Conservation (phyloP, 148 eudicot genomes). For the Rhododendron griersonianum region DNA sequence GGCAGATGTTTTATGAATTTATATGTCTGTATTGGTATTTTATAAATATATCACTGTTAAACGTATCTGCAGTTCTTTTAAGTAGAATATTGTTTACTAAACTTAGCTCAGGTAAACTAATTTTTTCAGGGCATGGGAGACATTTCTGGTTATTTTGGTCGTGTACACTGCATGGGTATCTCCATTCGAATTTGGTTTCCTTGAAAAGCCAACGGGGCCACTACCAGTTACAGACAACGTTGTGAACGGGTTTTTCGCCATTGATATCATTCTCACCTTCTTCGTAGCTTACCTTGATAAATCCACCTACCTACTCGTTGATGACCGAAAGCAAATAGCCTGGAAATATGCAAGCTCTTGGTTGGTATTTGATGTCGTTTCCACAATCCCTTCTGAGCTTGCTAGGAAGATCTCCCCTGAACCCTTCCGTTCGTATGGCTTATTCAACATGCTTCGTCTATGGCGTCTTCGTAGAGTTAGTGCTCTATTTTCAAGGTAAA, state of each 20-base stretch:
- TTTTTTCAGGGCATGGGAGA: slow-evolving; percentile 56
- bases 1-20: neutral
- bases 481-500: slow-evolving; percentile 59
- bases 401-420: slow-evolving; percentile 33
- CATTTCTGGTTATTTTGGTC: slow-evolving; percentile 47
- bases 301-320: slow-evolving; percentile 45
- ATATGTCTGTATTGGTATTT: neutral
- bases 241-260: slow-evolving; percentile 57
- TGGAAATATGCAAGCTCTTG: slow-evolving; percentile 51
- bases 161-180: slow-evolving; percentile 77
- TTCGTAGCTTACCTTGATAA: slow-evolving; percentile 65
- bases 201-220: slow-evolving; percentile 31
- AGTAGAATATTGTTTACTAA: neutral
- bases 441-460: slow-evolving; percentile 78
- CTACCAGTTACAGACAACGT: slow-evolving; percentile 47
- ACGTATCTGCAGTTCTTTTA: neutral
- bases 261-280: slow-evolving; percentile 62
- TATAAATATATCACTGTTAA: neutral
- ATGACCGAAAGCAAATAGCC: slow-evolving; percentile 51
- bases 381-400: slow-evolving; percentile 59
- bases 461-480: slow-evolving; percentile 92
- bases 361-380: slow-evolving; percentile 52
- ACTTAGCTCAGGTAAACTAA: slow-evolving; percentile 6
- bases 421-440: slow-evolving; percentile 42
- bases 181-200: slow-evolving; percentile 64